Evolutionary conservation across 192 early-diverging fungal genomes (phyloP).

Genomic region (Coemansia umbellata): DNA sequence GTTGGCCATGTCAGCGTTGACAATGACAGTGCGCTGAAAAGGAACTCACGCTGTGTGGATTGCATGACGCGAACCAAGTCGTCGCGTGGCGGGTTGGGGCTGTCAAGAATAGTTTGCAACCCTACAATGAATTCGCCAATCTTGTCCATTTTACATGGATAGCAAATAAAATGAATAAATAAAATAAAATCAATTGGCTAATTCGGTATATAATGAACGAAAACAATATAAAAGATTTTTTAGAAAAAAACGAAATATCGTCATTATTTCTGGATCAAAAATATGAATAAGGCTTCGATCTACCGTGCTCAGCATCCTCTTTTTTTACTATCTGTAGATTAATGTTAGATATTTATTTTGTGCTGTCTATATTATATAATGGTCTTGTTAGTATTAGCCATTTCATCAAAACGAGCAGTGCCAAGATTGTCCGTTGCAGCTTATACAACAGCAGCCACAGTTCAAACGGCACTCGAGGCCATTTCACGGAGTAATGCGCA

Average conservation of each 20-base stretch:
- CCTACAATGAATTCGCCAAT: conserved; percentile 33
- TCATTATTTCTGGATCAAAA: too few species aligned
- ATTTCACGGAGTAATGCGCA: conserved; percentile 13
- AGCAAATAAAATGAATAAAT: neutral
- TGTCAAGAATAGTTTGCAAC: conserved; percentile 41
- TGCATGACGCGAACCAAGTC: conserved; percentile 37
- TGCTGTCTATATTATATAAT: too few species aligned
- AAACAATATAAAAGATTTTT: neutral
- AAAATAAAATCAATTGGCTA: neutral
- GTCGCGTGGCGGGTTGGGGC: conserved; percentile 34
- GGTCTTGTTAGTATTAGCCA: too few species aligned
- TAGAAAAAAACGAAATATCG: too few species aligned
- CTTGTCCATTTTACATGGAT: conserved; percentile 45
- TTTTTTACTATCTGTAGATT: neutral
- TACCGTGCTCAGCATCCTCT: neutral
- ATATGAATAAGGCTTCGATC: too few species aligned
- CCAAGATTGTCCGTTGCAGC: neutral
- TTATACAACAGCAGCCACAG: conserved; percentile 6
- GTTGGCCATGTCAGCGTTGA: conserved; percentile 42
- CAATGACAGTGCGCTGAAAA: conserved; percentile 28
- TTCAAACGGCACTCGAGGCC: conserved; percentile 8
- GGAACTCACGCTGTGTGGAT: conserved; percentile 39
- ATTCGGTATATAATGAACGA: neutral
- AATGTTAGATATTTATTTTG: too few species aligned
- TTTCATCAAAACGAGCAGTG: too few species aligned